phyloP scores from a whole-genome alignment of 2,329 filamentous ascomycete species.

The Colletotrichum kahawae region DNA sequence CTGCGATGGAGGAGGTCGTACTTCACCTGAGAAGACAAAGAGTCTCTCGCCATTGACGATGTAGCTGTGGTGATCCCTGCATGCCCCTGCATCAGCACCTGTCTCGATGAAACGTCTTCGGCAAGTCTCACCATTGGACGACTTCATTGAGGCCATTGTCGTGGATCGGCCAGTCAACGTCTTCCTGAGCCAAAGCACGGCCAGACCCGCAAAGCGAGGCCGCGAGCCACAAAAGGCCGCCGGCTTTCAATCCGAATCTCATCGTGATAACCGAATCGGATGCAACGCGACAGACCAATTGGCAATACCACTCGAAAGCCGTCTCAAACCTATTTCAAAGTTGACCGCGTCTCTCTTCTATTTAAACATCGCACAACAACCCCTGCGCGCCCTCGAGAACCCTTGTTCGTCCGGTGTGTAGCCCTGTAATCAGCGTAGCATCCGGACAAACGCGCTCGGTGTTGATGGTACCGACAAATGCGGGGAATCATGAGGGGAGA shows the following conservation, averaged over 20 bases:
- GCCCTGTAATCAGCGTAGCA: not conserved
- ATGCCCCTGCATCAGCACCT: not conserved
- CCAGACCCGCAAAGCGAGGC: slow-evolving; percentile 7
- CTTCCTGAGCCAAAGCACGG: not conserved
- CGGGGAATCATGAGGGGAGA: slow-evolving; percentile 20
- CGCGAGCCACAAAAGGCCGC: slow-evolving; percentile 14
- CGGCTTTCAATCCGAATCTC: slow-evolving; percentile 11
- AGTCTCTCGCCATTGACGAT: slow-evolving; percentile 43
- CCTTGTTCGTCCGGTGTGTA: not conserved
- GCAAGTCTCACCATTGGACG: slow-evolving; percentile 33
- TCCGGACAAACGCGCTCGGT: slow-evolving; percentile 16
- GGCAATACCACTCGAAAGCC: not conserved
- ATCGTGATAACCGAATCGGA: not conserved
- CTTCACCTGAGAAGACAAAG: slow-evolving; percentile 48
- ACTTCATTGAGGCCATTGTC: slow-evolving; percentile 36
- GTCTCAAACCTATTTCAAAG: not conserved
- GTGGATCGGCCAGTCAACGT: slow-evolving; percentile 29
- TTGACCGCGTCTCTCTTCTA: not conserved
- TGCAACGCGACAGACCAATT: not conserved
- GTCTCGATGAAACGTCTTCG: not conserved
- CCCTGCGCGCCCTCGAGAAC: not conserved
- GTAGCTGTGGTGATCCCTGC: slow-evolving; percentile 47
- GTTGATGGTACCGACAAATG: slow-evolving; percentile 19
- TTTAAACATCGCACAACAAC: not conserved
- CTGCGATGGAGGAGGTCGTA: slow-evolving; percentile 11